Conservation (phyloP, 129 eudicot genomes). For the Flaveria linearis region DNA sequence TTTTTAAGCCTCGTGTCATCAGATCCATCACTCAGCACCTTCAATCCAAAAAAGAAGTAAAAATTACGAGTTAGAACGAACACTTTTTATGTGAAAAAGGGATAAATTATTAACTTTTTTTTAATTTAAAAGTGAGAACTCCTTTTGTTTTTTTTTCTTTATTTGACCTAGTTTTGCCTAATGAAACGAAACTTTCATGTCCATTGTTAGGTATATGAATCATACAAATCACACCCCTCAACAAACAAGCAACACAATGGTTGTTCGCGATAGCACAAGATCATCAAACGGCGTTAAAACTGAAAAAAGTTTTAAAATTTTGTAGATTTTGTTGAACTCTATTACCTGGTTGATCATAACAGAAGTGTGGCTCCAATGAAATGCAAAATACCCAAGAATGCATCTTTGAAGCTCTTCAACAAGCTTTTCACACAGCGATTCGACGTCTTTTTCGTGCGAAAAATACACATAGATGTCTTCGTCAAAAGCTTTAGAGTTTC, state of each 20-base stretch:
- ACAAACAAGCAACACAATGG: not conserved
- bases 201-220: not conserved
- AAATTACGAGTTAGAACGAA: not conserved
- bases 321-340: not conserved
- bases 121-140: no score
- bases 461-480: conserved; percentile 55
- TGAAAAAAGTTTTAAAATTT: no score
- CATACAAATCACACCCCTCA: not conserved
- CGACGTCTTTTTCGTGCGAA: conserved; percentile 48
- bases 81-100: not conserved
- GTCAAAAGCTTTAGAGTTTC: conserved; percentile 51
- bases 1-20: conserved; percentile 64
- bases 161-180: no score
- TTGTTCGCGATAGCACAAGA: not conserved
- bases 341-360: conserved; percentile 59
- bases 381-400: conserved; percentile 71
- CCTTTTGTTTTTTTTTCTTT: no score
- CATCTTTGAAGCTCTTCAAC: conserved; percentile 85
- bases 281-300: not conserved
- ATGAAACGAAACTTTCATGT: no score
- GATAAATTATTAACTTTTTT: no score
- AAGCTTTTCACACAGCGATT: conserved; percentile 52
- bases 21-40: conserved; percentile 69
- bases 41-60: not conserved
- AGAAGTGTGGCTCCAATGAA: conserved; percentile 73